Percentiles rank a stretch among this genome's conserved stretches.
Evolutionary conservation across 2,329 filamentous ascomycete species (phyloP).

Genomic region (Nemania abortiva): DNA sequence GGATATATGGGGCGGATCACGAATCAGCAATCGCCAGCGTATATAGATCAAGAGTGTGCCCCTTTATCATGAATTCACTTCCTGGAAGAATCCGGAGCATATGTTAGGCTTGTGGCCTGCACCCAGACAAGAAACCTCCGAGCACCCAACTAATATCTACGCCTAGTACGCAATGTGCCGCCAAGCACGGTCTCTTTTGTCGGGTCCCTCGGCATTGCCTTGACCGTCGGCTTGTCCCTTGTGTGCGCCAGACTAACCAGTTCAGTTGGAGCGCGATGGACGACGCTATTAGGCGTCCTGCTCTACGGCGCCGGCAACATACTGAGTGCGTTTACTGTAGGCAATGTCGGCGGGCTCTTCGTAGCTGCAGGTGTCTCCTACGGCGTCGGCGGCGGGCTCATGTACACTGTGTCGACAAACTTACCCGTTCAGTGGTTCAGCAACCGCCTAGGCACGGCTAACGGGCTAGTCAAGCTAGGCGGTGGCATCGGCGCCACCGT

Average conservation of each 20-base stretch:
- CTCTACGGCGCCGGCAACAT: slow-evolving; percentile 56
- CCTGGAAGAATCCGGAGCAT: no score
- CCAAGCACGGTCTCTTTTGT: no score
- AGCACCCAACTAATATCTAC: no score
- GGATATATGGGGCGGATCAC: no score
- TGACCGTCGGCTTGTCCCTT: slow-evolving; percentile 64
- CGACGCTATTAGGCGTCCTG: slow-evolving; percentile 62
- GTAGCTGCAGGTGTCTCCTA: slow-evolving; percentile 28
- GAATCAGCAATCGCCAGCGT: no score
- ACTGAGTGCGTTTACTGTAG: slow-evolving; percentile 55
- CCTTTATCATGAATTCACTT: no score
- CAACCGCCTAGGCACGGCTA: slow-evolving; percentile 59
- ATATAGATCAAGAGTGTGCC: no score
- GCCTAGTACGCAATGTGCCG: slow-evolving; percentile 52
- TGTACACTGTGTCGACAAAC: slow-evolving; percentile 59
- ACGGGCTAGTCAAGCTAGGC: slow-evolving; percentile 59
- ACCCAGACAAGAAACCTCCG: no score
- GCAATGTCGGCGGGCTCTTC: slow-evolving; percentile 37
- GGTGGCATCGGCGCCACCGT: slow-evolving; percentile 63
- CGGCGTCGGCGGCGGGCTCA: slow-evolving; percentile 47
- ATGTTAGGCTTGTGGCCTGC: no score
- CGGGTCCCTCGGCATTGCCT: no score
- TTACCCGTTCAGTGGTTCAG: slow-evolving; percentile 62
- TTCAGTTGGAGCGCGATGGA: slow-evolving; percentile 60
- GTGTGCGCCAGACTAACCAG: slow-evolving; percentile 64